Evolutionary conservation across 2,329 filamentous ascomycete genomes (phyloP), one percentile per base, ranked within the genome.

Genomic region (Aspergillus melleus): DNA sequence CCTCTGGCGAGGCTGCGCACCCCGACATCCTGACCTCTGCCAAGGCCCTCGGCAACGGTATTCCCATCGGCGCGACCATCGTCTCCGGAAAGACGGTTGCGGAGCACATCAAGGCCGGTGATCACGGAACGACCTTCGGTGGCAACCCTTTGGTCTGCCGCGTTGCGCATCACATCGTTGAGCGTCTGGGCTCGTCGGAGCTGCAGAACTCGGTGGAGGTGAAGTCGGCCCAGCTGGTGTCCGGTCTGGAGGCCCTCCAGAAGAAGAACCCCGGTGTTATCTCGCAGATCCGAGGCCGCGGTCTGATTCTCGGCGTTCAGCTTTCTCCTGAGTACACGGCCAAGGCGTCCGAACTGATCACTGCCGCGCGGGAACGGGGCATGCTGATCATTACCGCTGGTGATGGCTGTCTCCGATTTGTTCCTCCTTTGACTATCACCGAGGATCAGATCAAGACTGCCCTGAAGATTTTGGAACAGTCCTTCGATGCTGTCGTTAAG

Each of bases 31-130:
- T 99, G 64, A 97, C 94, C 14, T 94, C 91, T 0, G 95, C 95
- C 59, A 99, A 99, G 81, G 95, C 95, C 0, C 87, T 99, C 2
- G 95, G 95, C 16, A 99, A 99, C 72, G 95, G 95, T 5, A 94
- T 97, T 76, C 95, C 95, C 52, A 93, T 99, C 66, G 95, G 92
- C 54, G 95, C 95, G 6, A 91, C 90, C 4, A 85, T 89, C 54
- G 81, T 88, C 29, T 87, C 84, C 14, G 84, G 85, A 57, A 80
- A 83, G 65, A 72, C 73, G 24, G 90, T 96, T 1, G 88, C 86
- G 29, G 84, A 88, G 55, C 87, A 88, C 73, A 87, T 89, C 69
- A 83, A 87, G 66, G 83, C 84, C 36, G 91, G 93, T 60, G 93
- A 97, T 75, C 93, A 97, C 77, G 93, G 93, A 53, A 97, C 93